phyloP scores from a whole-genome alignment of 2,329 filamentous ascomycete species.

The Paramyrothecium sp. region DNA sequence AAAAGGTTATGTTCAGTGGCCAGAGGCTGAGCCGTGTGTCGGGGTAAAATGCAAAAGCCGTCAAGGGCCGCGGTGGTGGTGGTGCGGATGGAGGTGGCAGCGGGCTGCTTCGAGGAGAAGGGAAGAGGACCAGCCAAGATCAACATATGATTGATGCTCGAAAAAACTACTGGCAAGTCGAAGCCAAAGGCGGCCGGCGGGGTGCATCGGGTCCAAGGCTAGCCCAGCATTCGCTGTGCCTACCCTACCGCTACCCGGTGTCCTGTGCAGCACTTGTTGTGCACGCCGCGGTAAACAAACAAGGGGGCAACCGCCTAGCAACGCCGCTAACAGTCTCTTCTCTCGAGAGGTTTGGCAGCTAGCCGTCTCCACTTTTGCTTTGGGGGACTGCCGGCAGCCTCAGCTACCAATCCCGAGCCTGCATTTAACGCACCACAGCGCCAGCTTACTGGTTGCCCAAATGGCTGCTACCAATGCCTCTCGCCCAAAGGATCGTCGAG shows the following conservation, averaged over 20 bases:
- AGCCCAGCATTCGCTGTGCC: neutral
- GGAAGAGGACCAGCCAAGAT: slow-evolving; percentile 6
- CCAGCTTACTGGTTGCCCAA: too few relatives aligned
- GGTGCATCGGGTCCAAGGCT: slow-evolving; percentile 10
- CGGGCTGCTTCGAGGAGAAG: neutral
- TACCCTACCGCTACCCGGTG: neutral
- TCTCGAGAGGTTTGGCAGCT: neutral
- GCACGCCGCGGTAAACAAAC: slow-evolving; percentile 27
- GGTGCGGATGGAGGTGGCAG: too few relatives aligned
- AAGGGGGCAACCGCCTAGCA: slow-evolving; percentile 30
- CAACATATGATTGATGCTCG: slow-evolving; percentile 19
- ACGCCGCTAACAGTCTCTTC: slow-evolving; percentile 12
- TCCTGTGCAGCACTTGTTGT: neutral
- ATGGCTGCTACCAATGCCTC: too few relatives aligned
- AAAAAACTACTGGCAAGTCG: slow-evolving; percentile 10
- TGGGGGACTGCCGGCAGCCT: slow-evolving; percentile 5
- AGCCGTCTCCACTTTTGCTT: slow-evolving; percentile 24
- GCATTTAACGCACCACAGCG: neutral
- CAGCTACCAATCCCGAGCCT: neutral
- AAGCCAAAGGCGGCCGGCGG: slow-evolving; percentile 16
- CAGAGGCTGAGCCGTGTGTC: neutral
- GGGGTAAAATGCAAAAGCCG: neutral
- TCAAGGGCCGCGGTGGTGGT: neutral
- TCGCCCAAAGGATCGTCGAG: too few relatives aligned
- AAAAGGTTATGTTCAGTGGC: neutral